Evolutionary conservation across 78 protist genomes (phyloP).

Genomic region (Blattamonas nauphoetae): DNA sequence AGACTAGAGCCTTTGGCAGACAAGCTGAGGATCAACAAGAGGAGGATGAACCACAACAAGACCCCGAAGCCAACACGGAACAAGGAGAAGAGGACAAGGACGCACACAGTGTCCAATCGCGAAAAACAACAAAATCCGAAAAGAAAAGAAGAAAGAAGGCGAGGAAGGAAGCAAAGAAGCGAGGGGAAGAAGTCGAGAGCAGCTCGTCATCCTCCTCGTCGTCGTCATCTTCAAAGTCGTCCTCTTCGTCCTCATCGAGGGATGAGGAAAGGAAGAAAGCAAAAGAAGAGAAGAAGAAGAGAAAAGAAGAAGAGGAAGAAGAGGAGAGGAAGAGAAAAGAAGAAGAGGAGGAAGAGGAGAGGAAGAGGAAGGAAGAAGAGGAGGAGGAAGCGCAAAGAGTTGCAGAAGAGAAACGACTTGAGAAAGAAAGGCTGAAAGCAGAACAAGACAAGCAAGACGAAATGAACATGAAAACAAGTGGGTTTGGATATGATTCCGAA

Average conservation of each 20-base stretch:
- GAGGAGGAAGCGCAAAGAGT: neutral
- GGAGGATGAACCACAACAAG: neutral
- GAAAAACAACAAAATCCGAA: neutral
- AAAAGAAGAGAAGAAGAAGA: neutral
- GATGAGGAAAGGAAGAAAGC: neutral
- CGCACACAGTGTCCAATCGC: no score
- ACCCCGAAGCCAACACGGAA: neutral
- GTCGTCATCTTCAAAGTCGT: no score
- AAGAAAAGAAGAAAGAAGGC: neutral
- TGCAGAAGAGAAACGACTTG: no score
- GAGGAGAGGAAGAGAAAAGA: neutral
- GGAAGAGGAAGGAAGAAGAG: neutral
- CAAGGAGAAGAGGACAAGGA: neutral
- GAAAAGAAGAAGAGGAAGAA: neutral
- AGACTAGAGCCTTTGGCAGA: neutral
- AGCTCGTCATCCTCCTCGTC: no score
- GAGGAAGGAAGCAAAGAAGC: neutral
- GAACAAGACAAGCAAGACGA: neutral
- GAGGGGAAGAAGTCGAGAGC: neutral
- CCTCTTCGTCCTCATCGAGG: no score
- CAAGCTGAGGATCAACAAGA: neutral
- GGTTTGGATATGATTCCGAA: no score
- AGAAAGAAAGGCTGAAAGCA: no score
- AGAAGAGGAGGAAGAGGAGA: neutral
- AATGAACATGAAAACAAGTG: no score